phyloP scores from a whole-genome alignment of 768 basidiomycete species.

The Floccularia luteovirens region DNA sequence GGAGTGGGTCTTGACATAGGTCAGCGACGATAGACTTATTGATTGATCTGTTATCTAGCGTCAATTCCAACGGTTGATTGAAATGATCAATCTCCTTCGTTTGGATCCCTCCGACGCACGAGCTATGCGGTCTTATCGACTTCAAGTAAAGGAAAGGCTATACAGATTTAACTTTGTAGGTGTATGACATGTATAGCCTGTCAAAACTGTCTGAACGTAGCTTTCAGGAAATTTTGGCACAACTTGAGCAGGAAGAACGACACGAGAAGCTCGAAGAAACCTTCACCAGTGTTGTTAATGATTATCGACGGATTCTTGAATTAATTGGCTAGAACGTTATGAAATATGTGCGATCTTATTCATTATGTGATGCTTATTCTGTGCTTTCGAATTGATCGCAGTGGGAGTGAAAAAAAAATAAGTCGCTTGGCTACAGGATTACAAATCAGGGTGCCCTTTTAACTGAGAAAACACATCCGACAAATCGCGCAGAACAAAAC shows the following conservation, averaged over 20 bases:
- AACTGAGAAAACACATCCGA: no score
- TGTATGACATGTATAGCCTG: constrained; percentile 8
- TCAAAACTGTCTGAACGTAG: background rate
- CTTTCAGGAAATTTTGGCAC: constrained; percentile 74
- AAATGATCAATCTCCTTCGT: constrained; percentile 79
- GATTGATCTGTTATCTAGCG: constrained; percentile 41
- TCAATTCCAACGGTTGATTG: constrained; percentile 87
- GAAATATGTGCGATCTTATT: no score
- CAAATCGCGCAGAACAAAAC: no score
- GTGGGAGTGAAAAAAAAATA: no score
- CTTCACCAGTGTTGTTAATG: constrained; percentile 77
- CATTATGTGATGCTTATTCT: no score
- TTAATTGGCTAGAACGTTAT: constrained; percentile 30
- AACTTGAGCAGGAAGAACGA: constrained; percentile 82
- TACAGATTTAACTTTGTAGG: constrained; percentile 93
- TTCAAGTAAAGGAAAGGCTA: constrained; percentile 92
- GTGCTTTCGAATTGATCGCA: no score
- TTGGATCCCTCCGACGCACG: constrained; percentile 55
- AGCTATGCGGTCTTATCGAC: constrained; percentile 58
- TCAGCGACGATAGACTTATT: constrained; percentile 4
- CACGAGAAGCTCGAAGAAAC: constrained; percentile 90
- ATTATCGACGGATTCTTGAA: constrained; percentile 76
- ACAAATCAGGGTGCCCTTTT: no score
- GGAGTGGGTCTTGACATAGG: constrained; percentile 40
- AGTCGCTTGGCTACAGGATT: no score